Conservation (phyloP, 208 protist genomes). For the Leishmania mexicana region DNA sequence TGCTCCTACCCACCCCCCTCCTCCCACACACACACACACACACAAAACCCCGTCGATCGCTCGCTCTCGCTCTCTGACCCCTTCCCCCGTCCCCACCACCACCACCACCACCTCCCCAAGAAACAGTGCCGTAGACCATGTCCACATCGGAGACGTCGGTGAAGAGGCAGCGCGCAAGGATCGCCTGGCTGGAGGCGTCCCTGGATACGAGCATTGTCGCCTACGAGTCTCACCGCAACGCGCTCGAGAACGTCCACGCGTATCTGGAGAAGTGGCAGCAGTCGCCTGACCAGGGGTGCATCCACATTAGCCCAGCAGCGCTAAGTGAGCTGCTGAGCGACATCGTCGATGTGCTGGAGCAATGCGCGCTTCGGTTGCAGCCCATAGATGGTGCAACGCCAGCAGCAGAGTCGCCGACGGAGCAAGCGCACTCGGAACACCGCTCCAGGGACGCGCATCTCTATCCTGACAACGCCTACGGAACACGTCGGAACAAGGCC, state of each 20-base stretch:
- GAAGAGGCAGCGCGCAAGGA: constrained; percentile 4
- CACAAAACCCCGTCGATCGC: too few species aligned
- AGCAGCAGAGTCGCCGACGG: neutral
- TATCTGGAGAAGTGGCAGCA: constrained; percentile 35
- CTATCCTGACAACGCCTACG: neutral
- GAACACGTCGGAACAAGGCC: neutral
- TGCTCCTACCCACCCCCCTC: too few species aligned
- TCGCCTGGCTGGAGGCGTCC: constrained; percentile 40
- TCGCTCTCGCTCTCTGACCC: neutral
- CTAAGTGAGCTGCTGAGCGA: constrained; percentile 31
- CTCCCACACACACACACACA: too few species aligned
- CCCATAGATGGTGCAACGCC: constrained; percentile 2
- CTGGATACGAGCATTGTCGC: constrained; percentile 38
- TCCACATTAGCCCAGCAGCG: constrained; percentile 26
- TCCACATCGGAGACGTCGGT: neutral
- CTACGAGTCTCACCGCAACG: constrained; percentile 55
- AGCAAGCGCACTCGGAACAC: neutral
- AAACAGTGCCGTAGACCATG: neutral
- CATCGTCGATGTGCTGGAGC: constrained; percentile 39
- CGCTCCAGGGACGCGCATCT: neutral
- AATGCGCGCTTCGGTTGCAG: constrained; percentile 33
- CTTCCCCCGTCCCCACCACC: neutral
- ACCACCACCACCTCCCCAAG: neutral
- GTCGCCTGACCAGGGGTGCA: constrained; percentile 22
- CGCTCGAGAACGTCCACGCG: constrained; percentile 39